Conservation (phyloP, 768 basidiomycete genomes). For the Leccinum variicolor region DNA sequence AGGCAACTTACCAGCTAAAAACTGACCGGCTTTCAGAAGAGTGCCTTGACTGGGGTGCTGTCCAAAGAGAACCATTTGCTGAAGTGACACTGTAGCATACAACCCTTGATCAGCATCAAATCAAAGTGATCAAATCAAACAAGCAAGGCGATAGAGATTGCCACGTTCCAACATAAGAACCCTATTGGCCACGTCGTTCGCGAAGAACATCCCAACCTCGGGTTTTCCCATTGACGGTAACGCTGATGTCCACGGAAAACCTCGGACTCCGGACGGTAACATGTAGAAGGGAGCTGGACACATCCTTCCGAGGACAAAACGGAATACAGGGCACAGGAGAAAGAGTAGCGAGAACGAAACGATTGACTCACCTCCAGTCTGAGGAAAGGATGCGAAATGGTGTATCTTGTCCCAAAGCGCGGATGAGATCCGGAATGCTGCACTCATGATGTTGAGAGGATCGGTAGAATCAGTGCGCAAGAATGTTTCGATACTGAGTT, state of each 20-base stretch:
- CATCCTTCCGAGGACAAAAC: not conserved
- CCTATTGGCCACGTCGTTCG: not conserved
- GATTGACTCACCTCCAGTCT: conserved; percentile 73
- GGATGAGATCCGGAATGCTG: conserved; percentile 65
- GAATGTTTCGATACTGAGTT: conserved; percentile 1
- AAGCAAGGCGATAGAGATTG: not conserved
- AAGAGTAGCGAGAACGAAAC: not conserved
- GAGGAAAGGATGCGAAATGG: conserved; percentile 88
- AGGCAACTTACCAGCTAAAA: conserved; percentile 10
- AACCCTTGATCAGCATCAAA: conserved; percentile 5
- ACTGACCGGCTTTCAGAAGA: conserved; percentile 15
- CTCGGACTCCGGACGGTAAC: not conserved
- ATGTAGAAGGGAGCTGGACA: not conserved
- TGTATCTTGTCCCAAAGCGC: conserved; percentile 87
- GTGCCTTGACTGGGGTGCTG: conserved; percentile 19
- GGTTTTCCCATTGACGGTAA: not conserved
- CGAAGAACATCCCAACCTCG: not conserved
- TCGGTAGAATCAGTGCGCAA: not conserved
- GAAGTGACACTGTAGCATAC: conserved; percentile 10
- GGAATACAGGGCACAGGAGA: not conserved
- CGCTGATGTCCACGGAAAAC: not conserved
- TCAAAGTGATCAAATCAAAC: not conserved
- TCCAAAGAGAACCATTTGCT: conserved; percentile 17
- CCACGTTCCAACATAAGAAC: not conserved
- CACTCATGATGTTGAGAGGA: conserved; percentile 31